Conservation (phyloP, 179 eudicot genomes). For the Pouteria campechiana region DNA sequence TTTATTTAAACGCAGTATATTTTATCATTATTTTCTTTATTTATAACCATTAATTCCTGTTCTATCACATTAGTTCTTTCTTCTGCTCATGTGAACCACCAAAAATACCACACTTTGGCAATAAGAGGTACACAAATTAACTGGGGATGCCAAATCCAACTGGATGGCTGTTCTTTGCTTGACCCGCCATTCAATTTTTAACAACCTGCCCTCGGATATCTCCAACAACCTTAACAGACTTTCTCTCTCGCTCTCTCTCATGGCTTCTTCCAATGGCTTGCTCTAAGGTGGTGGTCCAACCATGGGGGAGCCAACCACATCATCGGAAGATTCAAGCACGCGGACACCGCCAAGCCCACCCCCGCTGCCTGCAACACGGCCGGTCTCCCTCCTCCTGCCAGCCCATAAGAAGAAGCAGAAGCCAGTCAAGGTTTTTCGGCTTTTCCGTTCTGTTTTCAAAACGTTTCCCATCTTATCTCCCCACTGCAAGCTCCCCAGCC, state of each 20-base stretch:
- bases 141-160: too few relatives aligned
- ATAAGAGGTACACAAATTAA: too few relatives aligned
- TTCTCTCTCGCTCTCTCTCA: conserved; percentile 11
- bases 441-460: conserved; percentile 43
- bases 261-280: conserved; percentile 33
- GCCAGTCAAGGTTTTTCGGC: conserved; percentile 27
- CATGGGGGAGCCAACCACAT: conserved; percentile 37
- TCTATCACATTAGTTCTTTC: too few relatives aligned
- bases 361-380: conserved; percentile 6
- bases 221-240: neutral
- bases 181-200: too few relatives aligned
- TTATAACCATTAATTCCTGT: too few relatives aligned
- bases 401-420: conserved; percentile 31
- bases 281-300: conserved; percentile 9
- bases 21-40: too few relatives aligned
- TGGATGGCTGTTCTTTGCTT: too few relatives aligned
- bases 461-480: conserved; percentile 68
- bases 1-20: too few relatives aligned
- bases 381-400: conserved; percentile 40
- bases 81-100: too few relatives aligned
- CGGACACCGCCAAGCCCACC: conserved; percentile 8
- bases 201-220: too few relatives aligned
- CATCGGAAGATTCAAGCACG: neutral
- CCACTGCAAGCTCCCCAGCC: conserved; percentile 30
- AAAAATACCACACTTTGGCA: too few relatives aligned